Percentiles rank a stretch among this genome's conserved stretches.
Conservation (phyloP, 2,329 filamentous ascomycete species). For the Aspergillus felis region DNA sequence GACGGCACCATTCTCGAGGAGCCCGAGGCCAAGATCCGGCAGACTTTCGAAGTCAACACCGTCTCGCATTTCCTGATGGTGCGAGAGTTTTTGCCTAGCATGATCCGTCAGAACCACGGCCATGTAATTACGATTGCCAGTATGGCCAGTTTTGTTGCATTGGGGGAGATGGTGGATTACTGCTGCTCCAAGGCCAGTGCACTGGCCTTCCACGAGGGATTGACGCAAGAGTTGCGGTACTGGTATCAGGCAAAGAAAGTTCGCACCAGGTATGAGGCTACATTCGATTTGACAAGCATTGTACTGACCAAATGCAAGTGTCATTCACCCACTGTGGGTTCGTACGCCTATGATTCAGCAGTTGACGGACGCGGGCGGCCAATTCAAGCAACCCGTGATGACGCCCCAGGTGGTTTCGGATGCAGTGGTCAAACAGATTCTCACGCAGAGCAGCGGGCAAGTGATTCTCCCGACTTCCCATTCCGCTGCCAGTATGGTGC, state of each 20-base stretch:
- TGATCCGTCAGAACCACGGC: conserved; percentile 50
- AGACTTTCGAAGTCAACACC: conserved; percentile 52
- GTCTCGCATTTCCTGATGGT: conserved; percentile 50
- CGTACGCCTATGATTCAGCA: conserved; percentile 45
- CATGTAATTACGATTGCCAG: conserved; percentile 56
- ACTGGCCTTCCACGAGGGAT: conserved; percentile 51
- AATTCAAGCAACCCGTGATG: conserved; percentile 34
- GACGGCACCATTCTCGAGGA: conserved; percentile 47
- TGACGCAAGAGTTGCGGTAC: conserved; percentile 35
- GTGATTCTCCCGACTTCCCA: conserved; percentile 44
- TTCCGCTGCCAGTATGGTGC: conserved; percentile 21
- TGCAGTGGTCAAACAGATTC: conserved; percentile 49
- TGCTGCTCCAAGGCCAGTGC: conserved; percentile 50
- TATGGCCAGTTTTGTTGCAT: conserved; percentile 47
- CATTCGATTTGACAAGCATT: not conserved
- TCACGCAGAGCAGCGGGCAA: conserved; percentile 47
- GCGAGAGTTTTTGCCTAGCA: conserved; percentile 50
- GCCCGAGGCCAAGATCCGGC: conserved; percentile 41
- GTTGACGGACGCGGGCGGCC: conserved; percentile 28
- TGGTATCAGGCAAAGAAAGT: conserved; percentile 37
- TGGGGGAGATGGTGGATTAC: conserved; percentile 52
- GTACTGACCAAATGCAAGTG: conserved; percentile 15
- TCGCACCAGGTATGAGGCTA: conserved; percentile 30
- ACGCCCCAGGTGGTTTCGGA: conserved; percentile 41
- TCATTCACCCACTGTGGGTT: conserved; percentile 43